These are phyloP conservation scores for Castanea sativa DNA, from an alignment of 306 rosid genomes.

Conservation along the genomic window DNA sequence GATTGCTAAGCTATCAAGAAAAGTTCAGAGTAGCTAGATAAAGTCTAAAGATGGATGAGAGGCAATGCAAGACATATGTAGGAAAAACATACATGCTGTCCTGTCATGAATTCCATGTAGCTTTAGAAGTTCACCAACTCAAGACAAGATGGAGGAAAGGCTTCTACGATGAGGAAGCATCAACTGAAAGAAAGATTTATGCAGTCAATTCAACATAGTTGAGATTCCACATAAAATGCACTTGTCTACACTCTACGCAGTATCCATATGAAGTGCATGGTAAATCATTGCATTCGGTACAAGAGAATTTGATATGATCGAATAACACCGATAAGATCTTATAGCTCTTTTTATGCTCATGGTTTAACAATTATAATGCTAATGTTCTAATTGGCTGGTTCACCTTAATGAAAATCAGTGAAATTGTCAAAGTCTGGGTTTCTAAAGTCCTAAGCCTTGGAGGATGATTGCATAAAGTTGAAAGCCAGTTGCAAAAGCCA, in stretches of 20 bases:
- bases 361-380: background rate
- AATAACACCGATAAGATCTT: background rate
- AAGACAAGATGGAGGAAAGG: too few species aligned
- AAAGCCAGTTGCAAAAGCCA: background rate
- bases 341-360: too few species aligned
- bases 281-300: background rate
- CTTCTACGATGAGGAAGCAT: too few species aligned
- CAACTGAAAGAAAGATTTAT: background rate
- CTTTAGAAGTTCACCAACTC: too few species aligned
- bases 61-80: too few species aligned
- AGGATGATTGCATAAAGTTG: background rate
- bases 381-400: background rate
- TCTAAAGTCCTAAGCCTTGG: background rate
- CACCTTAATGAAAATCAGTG: background rate
- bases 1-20: too few species aligned
- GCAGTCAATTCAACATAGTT: background rate
- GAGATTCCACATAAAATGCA: too few species aligned
- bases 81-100: too few species aligned
- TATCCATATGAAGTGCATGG: background rate
- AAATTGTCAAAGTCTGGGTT: background rate
- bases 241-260: too few species aligned
- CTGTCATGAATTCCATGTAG: too few species aligned
- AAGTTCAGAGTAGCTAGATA: too few species aligned
- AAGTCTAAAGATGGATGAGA: too few species aligned
- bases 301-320: background rate